Conservation (phyloP, 257 asterid species). For the Nicotiana noctiflora region DNA sequence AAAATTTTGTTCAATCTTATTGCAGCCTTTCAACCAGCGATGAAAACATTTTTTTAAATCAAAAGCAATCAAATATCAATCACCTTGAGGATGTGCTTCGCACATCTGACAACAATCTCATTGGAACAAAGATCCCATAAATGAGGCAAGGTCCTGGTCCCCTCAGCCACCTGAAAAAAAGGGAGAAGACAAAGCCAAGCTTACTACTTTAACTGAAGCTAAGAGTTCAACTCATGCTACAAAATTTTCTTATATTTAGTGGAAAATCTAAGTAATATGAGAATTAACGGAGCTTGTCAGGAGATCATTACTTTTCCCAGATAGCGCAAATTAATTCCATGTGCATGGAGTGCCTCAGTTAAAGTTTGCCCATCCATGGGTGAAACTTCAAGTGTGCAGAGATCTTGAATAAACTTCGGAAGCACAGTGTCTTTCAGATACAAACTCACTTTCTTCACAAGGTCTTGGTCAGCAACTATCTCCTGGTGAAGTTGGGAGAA, state of each 20-base stretch:
- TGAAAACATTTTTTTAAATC: background rate
- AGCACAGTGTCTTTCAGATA: slow-evolving; percentile 64
- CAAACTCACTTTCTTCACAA: slow-evolving; percentile 66
- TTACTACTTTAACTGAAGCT: background rate
- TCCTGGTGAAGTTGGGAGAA: slow-evolving; percentile 38
- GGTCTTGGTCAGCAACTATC: slow-evolving; percentile 70
- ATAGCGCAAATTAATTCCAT: slow-evolving; percentile 85
- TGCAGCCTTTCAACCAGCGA: background rate
- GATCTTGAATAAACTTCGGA: slow-evolving; percentile 75
- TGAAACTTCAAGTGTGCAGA: slow-evolving; percentile 85
- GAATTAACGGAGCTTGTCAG: slow-evolving; percentile 3
- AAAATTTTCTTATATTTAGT: background rate
- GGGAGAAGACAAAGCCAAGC: slow-evolving; percentile 6
- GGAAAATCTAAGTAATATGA: background rate
- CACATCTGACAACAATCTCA: slow-evolving; percentile 84
- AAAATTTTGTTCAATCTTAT: background rate
- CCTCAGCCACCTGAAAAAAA: slow-evolving; percentile 68
- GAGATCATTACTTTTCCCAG: slow-evolving; percentile 62
- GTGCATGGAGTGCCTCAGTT: slow-evolving; percentile 92
- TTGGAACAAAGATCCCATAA: slow-evolving; percentile 81
- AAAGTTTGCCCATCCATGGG: slow-evolving; percentile 97
- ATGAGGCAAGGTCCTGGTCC: slow-evolving; percentile 76
- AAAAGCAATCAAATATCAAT: slow-evolving; percentile 8
- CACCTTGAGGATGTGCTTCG: slow-evolving; percentile 88
- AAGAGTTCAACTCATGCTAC: background rate